Percentiles rank a stretch among this genome's conserved stretches.
phyloP scores from a whole-genome alignment of 2,329 filamentous ascomycete genomes.

The Paraphaeosphaeria sporulosa region DNA sequence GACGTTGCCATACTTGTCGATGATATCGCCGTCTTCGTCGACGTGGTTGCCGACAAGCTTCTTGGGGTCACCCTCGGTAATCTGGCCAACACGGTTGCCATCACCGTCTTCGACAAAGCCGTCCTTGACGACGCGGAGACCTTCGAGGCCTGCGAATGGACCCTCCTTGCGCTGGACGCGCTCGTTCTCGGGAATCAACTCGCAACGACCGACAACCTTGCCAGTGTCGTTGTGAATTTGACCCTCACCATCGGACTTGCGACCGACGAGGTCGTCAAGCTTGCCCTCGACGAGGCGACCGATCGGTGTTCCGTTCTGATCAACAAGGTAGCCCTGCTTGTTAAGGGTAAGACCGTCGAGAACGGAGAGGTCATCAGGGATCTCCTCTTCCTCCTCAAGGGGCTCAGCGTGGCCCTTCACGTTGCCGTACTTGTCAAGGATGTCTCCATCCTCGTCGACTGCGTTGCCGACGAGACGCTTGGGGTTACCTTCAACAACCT shows the following conservation, averaged over 20 bases:
- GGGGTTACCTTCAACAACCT: constrained; percentile 64
- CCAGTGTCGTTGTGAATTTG: constrained; percentile 64
- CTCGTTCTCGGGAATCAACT: constrained; percentile 65
- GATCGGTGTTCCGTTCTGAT: constrained; percentile 61
- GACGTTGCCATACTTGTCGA: constrained; percentile 75
- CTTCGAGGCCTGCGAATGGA: constrained; percentile 71
- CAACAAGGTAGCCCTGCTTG: constrained; percentile 66
- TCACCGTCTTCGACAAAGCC: constrained; percentile 79
- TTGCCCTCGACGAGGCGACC: constrained; percentile 65
- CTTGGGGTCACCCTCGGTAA: constrained; percentile 75
- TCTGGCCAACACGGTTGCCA: constrained; percentile 76
- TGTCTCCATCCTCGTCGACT: constrained; percentile 69
- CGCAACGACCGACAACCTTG: constrained; percentile 64
- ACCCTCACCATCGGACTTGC: constrained; percentile 63
- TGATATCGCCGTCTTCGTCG: constrained; percentile 82
- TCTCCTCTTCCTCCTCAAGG: constrained; percentile 54
- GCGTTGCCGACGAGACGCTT: constrained; percentile 66
- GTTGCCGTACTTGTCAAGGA: constrained; percentile 68
- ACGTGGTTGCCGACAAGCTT: constrained; percentile 75
- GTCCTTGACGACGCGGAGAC: constrained; percentile 72
- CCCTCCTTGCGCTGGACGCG: constrained; percentile 67
- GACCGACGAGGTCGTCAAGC: constrained; percentile 63
- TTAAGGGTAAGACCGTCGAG: constrained; percentile 63
- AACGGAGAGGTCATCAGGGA: constrained; percentile 58
- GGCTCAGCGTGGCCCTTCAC: constrained; percentile 68